phyloP scores from a whole-genome alignment of 371 early-diverging fungal genomes.

The Mortierella sp. region DNA sequence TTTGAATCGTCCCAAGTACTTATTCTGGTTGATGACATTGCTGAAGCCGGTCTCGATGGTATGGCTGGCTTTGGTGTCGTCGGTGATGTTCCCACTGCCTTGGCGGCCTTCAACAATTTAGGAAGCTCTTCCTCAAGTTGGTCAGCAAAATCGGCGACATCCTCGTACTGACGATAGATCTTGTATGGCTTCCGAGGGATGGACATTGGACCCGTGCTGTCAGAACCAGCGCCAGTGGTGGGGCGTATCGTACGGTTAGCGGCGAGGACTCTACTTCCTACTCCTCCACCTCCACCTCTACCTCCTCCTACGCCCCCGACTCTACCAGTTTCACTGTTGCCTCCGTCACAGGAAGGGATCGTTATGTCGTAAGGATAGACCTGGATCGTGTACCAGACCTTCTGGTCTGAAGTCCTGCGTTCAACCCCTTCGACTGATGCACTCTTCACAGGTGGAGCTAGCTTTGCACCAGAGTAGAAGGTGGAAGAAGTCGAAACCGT shows the following conservation, averaged over 20 bases:
- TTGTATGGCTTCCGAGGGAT: slow-evolving; percentile 44
- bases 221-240: no score
- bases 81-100: background rate
- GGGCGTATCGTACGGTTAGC: no score
- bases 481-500: slow-evolving; percentile 20
- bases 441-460: slow-evolving; percentile 37
- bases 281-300: background rate
- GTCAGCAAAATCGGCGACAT: slow-evolving; percentile 49
- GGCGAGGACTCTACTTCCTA: background rate
- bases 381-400: slow-evolving; percentile 47
- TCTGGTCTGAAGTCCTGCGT: slow-evolving; percentile 21
- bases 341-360: background rate
- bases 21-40: background rate
- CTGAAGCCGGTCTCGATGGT: background rate
- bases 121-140: slow-evolving; percentile 47
- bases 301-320: background rate
- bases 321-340: background rate
- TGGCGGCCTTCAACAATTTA: slow-evolving; percentile 3
- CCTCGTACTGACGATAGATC: slow-evolving; percentile 47
- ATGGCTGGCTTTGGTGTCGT: background rate
- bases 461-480: slow-evolving; percentile 47
- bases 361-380: slow-evolving; percentile 31
- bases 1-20: no score
- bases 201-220: slow-evolving; percentile 2
- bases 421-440: slow-evolving; percentile 26